Evolutionary conservation across 2,329 filamentous ascomycete species (phyloP).

Genomic region (Cercospora citrullina): DNA sequence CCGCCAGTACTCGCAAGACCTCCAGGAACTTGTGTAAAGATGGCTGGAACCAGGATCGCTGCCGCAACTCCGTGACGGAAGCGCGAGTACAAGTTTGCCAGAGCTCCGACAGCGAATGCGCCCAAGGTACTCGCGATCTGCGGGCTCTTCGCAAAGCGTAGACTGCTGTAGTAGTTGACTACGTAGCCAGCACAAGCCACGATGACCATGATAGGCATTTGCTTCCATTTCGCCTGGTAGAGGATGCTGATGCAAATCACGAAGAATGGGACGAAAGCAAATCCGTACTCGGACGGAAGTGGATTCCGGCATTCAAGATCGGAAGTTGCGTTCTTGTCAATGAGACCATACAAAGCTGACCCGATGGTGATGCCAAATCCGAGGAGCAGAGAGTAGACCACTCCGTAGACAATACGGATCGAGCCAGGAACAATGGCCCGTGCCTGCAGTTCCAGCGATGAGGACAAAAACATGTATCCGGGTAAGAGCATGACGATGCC

Average conservation of each 20-base stretch:
- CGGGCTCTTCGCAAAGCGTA: conserved; percentile 65
- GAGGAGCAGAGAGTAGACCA: conserved; percentile 55
- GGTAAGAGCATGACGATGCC: conserved; percentile 52
- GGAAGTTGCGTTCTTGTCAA: conserved; percentile 49
- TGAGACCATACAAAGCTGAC: conserved; percentile 49
- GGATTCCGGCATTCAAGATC: conserved; percentile 46
- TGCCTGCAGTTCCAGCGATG: conserved; percentile 50
- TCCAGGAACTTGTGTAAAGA: conserved; percentile 56
- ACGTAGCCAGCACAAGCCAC: conserved; percentile 73
- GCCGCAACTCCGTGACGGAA: conserved; percentile 76
- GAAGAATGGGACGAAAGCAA: conserved; percentile 72
- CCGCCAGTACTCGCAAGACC: conserved; percentile 16
- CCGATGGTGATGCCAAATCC: conserved; percentile 55
- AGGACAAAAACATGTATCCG: conserved; percentile 49
- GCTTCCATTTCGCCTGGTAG: conserved; percentile 77
- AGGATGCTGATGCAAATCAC: conserved; percentile 72
- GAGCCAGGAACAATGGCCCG: conserved; percentile 50
- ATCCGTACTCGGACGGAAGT: conserved; percentile 57
- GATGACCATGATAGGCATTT: conserved; percentile 71
- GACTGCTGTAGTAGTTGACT: conserved; percentile 70
- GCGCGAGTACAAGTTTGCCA: conserved; percentile 76
- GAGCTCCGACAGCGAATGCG: conserved; percentile 70
- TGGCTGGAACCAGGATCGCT: conserved; percentile 79
- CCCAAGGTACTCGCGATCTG: conserved; percentile 76
- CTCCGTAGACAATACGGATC: conserved; percentile 53